phyloP scores from a whole-genome alignment of 768 basidiomycete species.

The Mycena maculata region DNA sequence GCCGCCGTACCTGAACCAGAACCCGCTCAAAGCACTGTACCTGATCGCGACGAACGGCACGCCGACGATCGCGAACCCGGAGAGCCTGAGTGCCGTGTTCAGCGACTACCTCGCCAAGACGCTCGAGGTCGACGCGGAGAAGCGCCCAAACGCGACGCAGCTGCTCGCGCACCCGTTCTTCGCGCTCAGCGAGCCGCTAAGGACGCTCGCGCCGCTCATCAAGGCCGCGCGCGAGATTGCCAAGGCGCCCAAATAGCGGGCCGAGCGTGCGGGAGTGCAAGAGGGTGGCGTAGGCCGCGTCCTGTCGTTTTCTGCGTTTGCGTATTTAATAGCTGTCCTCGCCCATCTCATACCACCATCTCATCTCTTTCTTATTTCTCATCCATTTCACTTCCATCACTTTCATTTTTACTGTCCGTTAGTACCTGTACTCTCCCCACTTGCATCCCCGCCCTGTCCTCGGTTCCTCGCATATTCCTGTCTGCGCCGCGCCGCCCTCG shows the following conservation, averaged over 20 bases:
- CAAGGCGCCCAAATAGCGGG: constrained; percentile 58
- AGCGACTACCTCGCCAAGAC: constrained; percentile 90
- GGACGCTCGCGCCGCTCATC: constrained; percentile 89
- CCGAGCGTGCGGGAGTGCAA: background rate
- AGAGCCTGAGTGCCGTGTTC: constrained; percentile 78
- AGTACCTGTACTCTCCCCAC: no score
- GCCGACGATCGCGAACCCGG: constrained; percentile 93
- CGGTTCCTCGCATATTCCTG: no score
- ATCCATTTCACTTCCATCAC: background rate
- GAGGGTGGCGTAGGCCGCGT: background rate
- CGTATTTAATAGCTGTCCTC: constrained; percentile 1
- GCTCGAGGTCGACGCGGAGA: constrained; percentile 95
- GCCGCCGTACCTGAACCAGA: constrained; percentile 96
- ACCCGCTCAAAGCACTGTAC: constrained; percentile 95
- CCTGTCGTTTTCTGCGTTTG: background rate
- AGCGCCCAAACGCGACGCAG: constrained; percentile 56
- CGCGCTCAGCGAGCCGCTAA: constrained; percentile 85
- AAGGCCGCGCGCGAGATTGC: constrained; percentile 92
- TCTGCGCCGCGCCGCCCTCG: no score
- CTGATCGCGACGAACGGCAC: constrained; percentile 99
- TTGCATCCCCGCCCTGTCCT: no score
- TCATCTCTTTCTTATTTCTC: background rate
- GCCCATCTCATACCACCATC: no score
- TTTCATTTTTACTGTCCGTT: no score
- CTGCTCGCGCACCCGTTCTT: constrained; percentile 84